Base-by-base conservation (phyloP, 2,329 filamentous ascomycete species). In the Paramyrothecium sp. region DNA sequence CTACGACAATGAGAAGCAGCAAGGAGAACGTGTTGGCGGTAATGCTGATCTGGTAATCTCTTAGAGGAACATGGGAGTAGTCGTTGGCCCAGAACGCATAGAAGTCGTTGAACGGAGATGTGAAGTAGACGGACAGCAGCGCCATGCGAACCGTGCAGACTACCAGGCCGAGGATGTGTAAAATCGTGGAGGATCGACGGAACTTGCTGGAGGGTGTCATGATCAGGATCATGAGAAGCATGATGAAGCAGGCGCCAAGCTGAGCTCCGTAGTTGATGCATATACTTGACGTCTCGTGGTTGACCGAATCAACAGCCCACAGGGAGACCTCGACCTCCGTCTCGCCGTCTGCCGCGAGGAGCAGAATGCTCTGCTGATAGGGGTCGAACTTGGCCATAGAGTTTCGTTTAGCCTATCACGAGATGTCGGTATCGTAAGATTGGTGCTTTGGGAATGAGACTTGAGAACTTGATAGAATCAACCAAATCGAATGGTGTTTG, bases 231-330 rank as follows among this genome's bases (percentile, higher is more conserved):
- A 89, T 78, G 48, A 89, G 63, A 19, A 93, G 76, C 66, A 92
- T 83, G 59, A 89, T 73, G 57, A 88, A 61, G 51, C 83, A 85
- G 22, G 89, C 85, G 30, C 91, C 91, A 54, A 92, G 79, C 69
- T 94, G 90, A 19, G 82, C 75, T 54, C 84, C 87, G 69, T 88
- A 91, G 73, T 87, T 88, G 77, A 90, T 85, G 68, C 68, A 69
- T 23, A 74, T 69, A 64, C 69, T 73, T 60, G 71, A 58, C 46
- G 70, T 67, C 30, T 69, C 67, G 22, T 65, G 60, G 59, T 70
- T 72, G 53, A 69, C 63, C 22, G 51, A 44, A 60, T 78, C 71
- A 51, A 81, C 60, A 16, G 49, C 10, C 7, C 59, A 13, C n/a
- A 76, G 59, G 17, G 75, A 67, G 50, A 78, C 57, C 5, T 62